Percentiles rank a stretch among this genome's conserved stretches.
Conservation (phyloP, 106 monocot species). For the Allium cepa region DNA sequence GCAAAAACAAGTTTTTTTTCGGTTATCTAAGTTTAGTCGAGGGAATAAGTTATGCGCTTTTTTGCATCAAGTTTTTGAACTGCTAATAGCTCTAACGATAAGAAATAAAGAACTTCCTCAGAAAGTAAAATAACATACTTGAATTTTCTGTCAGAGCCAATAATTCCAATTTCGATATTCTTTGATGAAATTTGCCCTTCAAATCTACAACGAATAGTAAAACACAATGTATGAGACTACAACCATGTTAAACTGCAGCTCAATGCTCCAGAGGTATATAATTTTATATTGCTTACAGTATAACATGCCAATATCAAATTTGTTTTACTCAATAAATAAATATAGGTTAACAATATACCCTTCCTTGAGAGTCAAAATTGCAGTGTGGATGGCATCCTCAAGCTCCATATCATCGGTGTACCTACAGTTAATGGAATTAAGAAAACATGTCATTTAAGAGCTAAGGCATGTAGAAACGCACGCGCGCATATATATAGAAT, state of each 20-base stretch:
- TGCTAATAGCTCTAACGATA: too few species aligned
- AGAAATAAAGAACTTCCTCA: too few species aligned
- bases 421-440: constrained; percentile 23
- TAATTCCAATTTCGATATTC: constrained; percentile 98
- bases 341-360: constrained; percentile 21
- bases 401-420: constrained; percentile 99
- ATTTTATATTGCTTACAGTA: too few species aligned
- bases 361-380: constrained; percentile 97
- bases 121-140: constrained; percentile 30
- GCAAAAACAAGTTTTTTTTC: too few species aligned
- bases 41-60: too few species aligned
- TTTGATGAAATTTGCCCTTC: constrained; percentile 97
- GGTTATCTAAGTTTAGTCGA: too few species aligned
- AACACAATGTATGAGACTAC: constrained; percentile 4
- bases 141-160: constrained; percentile 71
- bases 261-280: too few species aligned
- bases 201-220: constrained; percentile 41
- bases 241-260: not conserved
- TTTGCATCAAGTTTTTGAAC: too few species aligned
- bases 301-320: too few species aligned
- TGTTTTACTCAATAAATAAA: not conserved
- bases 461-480: too few species aligned
- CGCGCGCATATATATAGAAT: too few species aligned
- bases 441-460: too few species aligned
- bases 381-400: constrained; percentile 98